Conservation (phyloP, 768 basidiomycete genomes). For the Tylopilus intermedius region DNA sequence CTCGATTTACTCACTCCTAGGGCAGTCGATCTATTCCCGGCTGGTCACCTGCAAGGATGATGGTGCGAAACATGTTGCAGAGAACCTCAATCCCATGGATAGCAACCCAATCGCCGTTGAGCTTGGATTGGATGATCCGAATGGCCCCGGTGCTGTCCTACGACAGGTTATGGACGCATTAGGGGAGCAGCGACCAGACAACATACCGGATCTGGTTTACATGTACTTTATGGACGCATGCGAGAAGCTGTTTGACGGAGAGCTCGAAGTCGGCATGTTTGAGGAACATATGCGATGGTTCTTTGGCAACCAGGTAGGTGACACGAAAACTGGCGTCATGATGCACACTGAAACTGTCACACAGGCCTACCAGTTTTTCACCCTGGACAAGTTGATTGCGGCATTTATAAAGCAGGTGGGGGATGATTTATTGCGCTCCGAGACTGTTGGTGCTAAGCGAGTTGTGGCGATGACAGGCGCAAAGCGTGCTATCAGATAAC, state of each 20-base stretch:
- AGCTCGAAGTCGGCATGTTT: conserved; percentile 86
- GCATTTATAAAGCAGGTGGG: conserved; percentile 87
- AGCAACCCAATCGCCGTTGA: conserved; percentile 80
- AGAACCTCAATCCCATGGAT: conserved; percentile 60
- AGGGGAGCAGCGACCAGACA: conserved; percentile 43
- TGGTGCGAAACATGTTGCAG: conserved; percentile 61
- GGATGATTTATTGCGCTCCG: not conserved
- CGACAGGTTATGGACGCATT: conserved; percentile 61
- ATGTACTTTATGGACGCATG: conserved; percentile 84
- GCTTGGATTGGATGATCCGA: conserved; percentile 81
- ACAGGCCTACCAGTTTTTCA: conserved; percentile 89
- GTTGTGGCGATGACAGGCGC: conserved; percentile 52
- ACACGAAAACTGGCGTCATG: not conserved
- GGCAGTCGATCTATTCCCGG: conserved; percentile 83
- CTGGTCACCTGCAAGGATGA: conserved; percentile 81
- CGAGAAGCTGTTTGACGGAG: conserved; percentile 90
- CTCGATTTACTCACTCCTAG: conserved; percentile 4
- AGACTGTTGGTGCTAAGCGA: conserved; percentile 1
- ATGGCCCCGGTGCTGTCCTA: conserved; percentile 62
- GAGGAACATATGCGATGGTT: conserved; percentile 96
- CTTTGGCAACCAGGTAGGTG: conserved; percentile 75
- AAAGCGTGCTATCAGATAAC: conserved; percentile 77
- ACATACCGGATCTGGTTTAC: conserved; percentile 69
- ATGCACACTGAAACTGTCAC: conserved; percentile 25
- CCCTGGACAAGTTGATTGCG: conserved; percentile 87